phyloP scores from a whole-genome alignment of 805 yeast genomes.

The Suhomyces xylopsoci region DNA sequence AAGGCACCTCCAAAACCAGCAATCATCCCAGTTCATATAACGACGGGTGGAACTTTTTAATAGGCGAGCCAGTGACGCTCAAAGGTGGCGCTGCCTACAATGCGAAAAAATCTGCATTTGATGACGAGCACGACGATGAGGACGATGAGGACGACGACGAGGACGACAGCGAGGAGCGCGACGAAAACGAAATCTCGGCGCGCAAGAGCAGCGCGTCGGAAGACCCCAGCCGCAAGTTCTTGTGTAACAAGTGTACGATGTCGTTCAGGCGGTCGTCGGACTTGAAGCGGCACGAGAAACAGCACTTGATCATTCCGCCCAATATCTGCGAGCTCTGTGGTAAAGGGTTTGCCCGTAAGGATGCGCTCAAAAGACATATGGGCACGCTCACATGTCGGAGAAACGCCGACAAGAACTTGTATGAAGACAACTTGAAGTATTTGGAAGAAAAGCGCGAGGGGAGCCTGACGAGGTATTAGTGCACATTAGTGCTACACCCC shows the following conservation, averaged over 20 bases:
- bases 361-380: constrained; percentile 72
- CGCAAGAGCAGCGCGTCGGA: constrained; percentile 5
- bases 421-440: constrained; percentile 31
- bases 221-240: constrained; percentile 37
- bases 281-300: constrained; percentile 71
- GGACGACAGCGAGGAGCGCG: constrained; percentile 4
- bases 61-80: constrained; percentile 21
- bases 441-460: constrained; percentile 8
- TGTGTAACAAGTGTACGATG: constrained; percentile 59
- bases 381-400: constrained; percentile 74
- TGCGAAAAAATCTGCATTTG: constrained; percentile 1
- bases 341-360: constrained; percentile 80
- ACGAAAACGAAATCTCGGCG: constrained; percentile 4
- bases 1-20: background rate
- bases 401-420: constrained; percentile 54
- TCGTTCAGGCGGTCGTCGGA: constrained; percentile 68
- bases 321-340: constrained; percentile 75
- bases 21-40: constrained; percentile 18
- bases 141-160: constrained; percentile 6
- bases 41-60: constrained; percentile 33
- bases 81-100: constrained; percentile 8
- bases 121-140: constrained; percentile 5
- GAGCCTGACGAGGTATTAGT: too few species aligned
- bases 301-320: constrained; percentile 68
- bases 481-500: too few species aligned